phyloP scores from a whole-genome alignment of 1,284 basidiomycete species.

The Pascua sp. region DNA sequence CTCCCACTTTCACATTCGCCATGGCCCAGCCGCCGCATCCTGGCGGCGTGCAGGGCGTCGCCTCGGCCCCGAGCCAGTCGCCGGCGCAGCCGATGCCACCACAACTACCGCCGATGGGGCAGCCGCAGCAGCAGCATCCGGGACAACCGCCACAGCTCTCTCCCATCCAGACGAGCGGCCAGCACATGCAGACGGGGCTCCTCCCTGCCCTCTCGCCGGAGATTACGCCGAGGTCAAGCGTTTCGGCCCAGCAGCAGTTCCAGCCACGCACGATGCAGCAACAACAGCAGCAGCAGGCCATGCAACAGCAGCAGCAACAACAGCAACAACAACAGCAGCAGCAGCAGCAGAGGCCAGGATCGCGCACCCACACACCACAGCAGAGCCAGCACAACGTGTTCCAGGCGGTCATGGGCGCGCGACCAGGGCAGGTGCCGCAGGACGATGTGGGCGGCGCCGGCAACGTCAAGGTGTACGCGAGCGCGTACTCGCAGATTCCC shows the following conservation, averaged over 20 bases:
- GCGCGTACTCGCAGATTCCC: conserved; percentile 49
- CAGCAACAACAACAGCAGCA: conserved; percentile 3
- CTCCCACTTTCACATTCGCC: too few species aligned
- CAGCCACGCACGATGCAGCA: background rate
- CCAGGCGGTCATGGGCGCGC: conserved; percentile 41
- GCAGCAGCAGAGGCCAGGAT: background rate
- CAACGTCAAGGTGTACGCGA: conserved; percentile 43
- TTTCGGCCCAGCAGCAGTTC: background rate
- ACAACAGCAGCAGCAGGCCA: background rate
- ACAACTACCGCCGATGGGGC: too few species aligned
- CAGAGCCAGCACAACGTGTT: conserved; percentile 33
- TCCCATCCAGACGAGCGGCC: background rate
- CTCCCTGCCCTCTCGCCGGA: conserved; percentile 15
- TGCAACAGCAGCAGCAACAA: background rate
- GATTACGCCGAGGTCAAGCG: background rate
- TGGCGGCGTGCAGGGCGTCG: too few species aligned
- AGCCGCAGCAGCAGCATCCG: background rate
- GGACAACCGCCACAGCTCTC: background rate
- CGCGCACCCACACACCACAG: conserved; percentile 12
- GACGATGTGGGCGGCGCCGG: conserved; percentile 24
- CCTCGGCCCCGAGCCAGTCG: too few species aligned
- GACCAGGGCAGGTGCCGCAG: conserved; percentile 37
- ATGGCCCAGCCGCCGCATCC: too few species aligned
- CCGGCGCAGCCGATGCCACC: too few species aligned
- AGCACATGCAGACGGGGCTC: background rate